phyloP scores from a whole-genome alignment of 495 filamentous ascomycete species.

The Hyphodiscus hymeniophilus region DNA sequence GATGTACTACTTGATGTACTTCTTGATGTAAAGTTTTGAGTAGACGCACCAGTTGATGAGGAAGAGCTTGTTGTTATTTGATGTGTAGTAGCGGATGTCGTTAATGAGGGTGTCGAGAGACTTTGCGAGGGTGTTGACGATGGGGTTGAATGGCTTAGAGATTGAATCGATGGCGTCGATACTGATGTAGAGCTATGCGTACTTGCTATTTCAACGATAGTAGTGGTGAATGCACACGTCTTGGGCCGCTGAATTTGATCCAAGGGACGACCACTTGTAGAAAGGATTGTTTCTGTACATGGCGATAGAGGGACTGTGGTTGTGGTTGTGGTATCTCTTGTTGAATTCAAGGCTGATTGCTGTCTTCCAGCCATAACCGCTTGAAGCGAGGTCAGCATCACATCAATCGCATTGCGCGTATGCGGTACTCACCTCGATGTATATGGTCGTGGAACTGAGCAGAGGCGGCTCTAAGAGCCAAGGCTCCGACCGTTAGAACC shows the following conservation, averaged over 20 bases:
- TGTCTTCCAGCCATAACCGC: neutral
- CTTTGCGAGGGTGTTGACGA: too few species aligned
- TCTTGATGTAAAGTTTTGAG: neutral
- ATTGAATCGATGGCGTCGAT: neutral
- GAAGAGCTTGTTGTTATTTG: too few species aligned
- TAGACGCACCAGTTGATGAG: neutral
- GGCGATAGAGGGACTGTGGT: neutral
- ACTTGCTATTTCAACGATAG: neutral
- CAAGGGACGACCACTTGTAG: neutral
- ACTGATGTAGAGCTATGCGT: neutral
- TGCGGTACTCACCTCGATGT: slow-evolving; percentile 4
- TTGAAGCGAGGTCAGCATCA: neutral
- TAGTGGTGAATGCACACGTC: neutral
- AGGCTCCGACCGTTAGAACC: slow-evolving; percentile 3
- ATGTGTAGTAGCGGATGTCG: neutral
- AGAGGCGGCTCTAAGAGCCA: slow-evolving; percentile 7
- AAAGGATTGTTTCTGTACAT: slow-evolving; percentile 2
- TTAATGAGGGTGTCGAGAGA: neutral
- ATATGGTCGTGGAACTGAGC: neutral
- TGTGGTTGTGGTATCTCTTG: neutral
- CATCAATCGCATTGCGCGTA: neutral
- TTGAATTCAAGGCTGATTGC: neutral
- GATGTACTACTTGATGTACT: too few species aligned
- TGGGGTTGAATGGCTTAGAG: neutral
- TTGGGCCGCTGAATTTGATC: neutral